These are phyloP conservation scores for Melampsora abietis-canadensis DNA, from an alignment of 1,284 basidiomycete species.

Conservation along the genomic window DNA sequence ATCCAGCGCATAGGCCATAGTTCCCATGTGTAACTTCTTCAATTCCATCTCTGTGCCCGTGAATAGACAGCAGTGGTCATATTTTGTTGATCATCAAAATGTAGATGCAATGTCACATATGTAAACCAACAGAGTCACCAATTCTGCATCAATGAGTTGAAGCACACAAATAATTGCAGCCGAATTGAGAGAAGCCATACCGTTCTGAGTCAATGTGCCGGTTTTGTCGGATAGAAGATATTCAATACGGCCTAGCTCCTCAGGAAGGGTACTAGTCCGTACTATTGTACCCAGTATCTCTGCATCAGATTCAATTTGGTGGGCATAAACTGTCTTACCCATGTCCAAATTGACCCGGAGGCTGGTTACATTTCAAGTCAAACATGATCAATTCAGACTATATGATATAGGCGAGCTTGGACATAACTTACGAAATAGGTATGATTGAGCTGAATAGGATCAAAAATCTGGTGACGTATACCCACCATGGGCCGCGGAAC, in stretches of 20 bases:
- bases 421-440: slow-evolving; percentile 76
- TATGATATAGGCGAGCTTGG: background rate
- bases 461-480: slow-evolving; percentile 93
- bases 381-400: background rate
- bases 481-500: slow-evolving; percentile 91
- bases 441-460: slow-evolving; percentile 99
- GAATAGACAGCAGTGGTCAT: background rate
- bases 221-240: slow-evolving; percentile 97
- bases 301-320: slow-evolving; percentile 85
- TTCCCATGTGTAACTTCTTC: slow-evolving; percentile 97
- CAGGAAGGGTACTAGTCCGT: slow-evolving; percentile 90
- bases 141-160: too few species aligned
- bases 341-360: slow-evolving; percentile 97
- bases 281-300: slow-evolving; percentile 96
- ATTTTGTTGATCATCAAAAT: slow-evolving; percentile 11
- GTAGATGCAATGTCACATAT: slow-evolving; percentile 9
- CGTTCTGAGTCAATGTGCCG: slow-evolving; percentile 94
- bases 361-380: slow-evolving; percentile 57
- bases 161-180: too few species aligned
- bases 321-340: slow-evolving; percentile 97
- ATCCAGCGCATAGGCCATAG: slow-evolving; percentile 92
- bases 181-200: slow-evolving; percentile 56
- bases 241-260: slow-evolving; percentile 92
- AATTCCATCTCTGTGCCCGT: slow-evolving; percentile 84
- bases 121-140: background rate